These are phyloP conservation scores for Dovyalis caffra DNA, from an alignment of 345 rosid species.

Conservation along the genomic window DNA sequence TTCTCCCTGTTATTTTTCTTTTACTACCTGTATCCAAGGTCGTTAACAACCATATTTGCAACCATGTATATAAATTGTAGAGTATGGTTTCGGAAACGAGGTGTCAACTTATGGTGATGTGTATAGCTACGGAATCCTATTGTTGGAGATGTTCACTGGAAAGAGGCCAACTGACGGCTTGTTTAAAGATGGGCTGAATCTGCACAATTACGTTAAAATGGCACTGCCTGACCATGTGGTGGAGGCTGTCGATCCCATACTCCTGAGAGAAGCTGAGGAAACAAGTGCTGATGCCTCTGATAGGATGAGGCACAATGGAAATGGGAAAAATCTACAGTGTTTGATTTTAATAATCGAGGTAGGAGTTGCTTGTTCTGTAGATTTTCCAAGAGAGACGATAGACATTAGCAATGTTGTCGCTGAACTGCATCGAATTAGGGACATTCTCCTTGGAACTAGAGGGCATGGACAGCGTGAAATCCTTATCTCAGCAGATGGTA, in stretches of 20 bases:
- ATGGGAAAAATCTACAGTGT: background rate
- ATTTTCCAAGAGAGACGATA: background rate
- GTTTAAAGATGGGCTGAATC: constrained; percentile 7
- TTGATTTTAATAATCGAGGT: background rate
- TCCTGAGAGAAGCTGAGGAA: background rate
- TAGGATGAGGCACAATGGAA: background rate
- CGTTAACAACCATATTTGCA: too few relatives aligned
- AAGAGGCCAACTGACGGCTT: constrained; percentile 14
- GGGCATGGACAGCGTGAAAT: background rate
- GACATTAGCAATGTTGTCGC: background rate
- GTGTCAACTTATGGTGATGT: constrained; percentile 13
- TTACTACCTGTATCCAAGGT: too few relatives aligned
- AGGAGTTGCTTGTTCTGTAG: background rate
- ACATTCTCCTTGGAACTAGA: background rate
- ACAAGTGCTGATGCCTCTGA: background rate
- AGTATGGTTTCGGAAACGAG: constrained; percentile 8
- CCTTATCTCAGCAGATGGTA: background rate
- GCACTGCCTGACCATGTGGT: background rate
- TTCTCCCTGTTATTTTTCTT: too few relatives aligned
- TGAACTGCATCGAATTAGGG: background rate
- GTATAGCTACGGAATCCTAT: constrained; percentile 37
- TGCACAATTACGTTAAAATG: background rate
- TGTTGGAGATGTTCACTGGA: constrained; percentile 30
- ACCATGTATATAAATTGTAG: background rate
- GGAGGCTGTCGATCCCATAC: background rate